Conservation (phyloP, 257 asterid genomes). For the Knoxia roxburghii region DNA sequence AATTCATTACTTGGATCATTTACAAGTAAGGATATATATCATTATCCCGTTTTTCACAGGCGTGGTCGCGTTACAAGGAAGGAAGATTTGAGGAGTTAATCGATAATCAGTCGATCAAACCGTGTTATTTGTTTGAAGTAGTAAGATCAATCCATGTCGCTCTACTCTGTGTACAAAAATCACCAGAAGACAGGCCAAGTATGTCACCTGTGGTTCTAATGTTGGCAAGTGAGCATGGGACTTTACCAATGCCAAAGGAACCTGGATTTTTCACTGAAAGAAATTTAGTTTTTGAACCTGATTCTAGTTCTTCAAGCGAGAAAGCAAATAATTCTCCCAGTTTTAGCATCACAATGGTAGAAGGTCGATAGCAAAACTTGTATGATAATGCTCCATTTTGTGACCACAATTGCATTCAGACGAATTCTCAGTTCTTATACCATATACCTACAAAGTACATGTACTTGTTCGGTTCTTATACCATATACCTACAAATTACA, state of each 20-base stretch:
- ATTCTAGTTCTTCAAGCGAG: constrained; percentile 17
- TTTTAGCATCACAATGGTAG: constrained; percentile 21
- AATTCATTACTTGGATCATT: background rate
- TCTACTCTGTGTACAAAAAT: constrained; percentile 25
- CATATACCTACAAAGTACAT: too few species aligned
- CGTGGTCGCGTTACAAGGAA: constrained; percentile 24
- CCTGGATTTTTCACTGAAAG: constrained; percentile 34
- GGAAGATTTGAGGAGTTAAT: constrained; percentile 23
- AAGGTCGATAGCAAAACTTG: constrained; percentile 15
- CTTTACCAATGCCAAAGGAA: constrained; percentile 19
- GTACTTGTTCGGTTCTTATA: too few species aligned
- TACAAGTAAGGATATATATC: too few species aligned
- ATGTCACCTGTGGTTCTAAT: constrained; percentile 25
- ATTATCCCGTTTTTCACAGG: too few species aligned
- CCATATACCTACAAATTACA: too few species aligned
- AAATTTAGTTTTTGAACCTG: constrained; percentile 7
- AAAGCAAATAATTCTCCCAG: constrained; percentile 14
- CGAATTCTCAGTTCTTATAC: too few species aligned
- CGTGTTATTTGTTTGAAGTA: constrained; percentile 12
- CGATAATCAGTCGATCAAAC: background rate
- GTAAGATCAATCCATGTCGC: constrained; percentile 29
- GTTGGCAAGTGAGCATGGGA: constrained; percentile 25
- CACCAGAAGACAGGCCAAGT: constrained; percentile 28
- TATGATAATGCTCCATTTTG: background rate
- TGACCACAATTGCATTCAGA: too few species aligned